Conservation (phyloP, 2,329 filamentous ascomycete genomes). For the Neurospora sp. region DNA sequence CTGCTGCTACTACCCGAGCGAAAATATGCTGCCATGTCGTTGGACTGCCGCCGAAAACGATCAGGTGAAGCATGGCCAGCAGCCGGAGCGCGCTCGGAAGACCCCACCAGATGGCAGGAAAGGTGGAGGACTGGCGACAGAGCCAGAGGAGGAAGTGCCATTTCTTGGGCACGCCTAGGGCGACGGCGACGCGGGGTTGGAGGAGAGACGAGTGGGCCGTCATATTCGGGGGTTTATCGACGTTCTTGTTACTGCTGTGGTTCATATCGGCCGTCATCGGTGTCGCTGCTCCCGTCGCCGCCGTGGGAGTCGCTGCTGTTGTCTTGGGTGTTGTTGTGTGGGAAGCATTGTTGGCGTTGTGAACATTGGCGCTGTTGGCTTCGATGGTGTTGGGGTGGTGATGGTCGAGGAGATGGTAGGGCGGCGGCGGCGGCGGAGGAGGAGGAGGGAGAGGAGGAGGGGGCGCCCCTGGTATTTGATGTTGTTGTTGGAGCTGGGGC, state of each 20-base stretch:
- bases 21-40: slow-evolving; percentile 2
- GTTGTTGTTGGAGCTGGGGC: slow-evolving; percentile 4
- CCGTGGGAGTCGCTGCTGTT: neutral
- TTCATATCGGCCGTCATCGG: neutral
- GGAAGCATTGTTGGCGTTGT: neutral
- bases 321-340: neutral
- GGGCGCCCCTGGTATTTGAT: neutral
- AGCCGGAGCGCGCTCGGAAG: slow-evolving; percentile 59
- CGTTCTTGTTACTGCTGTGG: neutral
- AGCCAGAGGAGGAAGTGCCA: slow-evolving; percentile 68
- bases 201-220: slow-evolving; percentile 36
- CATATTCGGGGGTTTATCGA: neutral
- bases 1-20: slow-evolving; percentile 4
- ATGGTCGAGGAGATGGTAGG: neutral
- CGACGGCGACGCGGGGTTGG: slow-evolving; percentile 69
- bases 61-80: slow-evolving; percentile 50
- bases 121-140: slow-evolving; percentile 62
- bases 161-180: slow-evolving; percentile 60
- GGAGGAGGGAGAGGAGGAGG: neutral
- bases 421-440: neutral
- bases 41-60: slow-evolving; percentile 11
- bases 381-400: neutral
- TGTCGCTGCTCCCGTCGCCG: neutral
- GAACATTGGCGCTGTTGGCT: neutral
- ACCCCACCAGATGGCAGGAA: slow-evolving; percentile 64